Evolutionary conservation across 2,329 filamentous ascomycete species (phyloP).

Genomic region (Pseudocercospora vitis): DNA sequence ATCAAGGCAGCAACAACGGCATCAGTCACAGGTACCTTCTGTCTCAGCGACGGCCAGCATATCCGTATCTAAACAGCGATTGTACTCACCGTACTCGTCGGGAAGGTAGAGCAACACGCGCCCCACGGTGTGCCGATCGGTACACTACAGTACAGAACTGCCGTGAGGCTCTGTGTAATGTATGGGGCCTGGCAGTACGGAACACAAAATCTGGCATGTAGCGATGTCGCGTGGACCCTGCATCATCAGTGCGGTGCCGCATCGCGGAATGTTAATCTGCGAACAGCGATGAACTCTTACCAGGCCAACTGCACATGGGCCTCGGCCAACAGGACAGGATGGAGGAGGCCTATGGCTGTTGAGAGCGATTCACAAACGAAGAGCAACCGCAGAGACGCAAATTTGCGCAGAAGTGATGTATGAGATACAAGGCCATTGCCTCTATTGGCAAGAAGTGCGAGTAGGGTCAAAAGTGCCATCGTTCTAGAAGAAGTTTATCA

Average conservation of each 20-base stretch:
- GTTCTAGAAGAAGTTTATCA: slow-evolving; percentile 1
- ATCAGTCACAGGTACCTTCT: neutral
- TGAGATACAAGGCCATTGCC: neutral
- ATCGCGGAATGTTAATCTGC: neutral
- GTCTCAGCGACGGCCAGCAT: neutral
- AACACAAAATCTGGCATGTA: neutral
- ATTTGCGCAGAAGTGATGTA: neutral
- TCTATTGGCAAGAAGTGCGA: neutral
- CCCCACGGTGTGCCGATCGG: too few species aligned
- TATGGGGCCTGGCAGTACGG: neutral
- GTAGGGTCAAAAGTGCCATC: neutral
- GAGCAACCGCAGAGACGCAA: neutral
- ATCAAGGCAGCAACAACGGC: neutral
- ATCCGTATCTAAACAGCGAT: neutral
- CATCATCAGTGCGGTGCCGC: neutral
- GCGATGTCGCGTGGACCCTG: neutral
- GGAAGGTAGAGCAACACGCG: too few species aligned
- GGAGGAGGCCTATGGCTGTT: neutral
- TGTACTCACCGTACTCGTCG: too few species aligned
- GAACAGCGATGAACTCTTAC: neutral
- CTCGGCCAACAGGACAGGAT: neutral
- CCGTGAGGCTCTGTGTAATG: neutral
- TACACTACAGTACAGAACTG: neutral
- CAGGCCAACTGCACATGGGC: neutral
- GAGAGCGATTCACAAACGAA: neutral